Conservation (phyloP, 495 filamentous ascomycete genomes). For the Platismatia glauca region DNA sequence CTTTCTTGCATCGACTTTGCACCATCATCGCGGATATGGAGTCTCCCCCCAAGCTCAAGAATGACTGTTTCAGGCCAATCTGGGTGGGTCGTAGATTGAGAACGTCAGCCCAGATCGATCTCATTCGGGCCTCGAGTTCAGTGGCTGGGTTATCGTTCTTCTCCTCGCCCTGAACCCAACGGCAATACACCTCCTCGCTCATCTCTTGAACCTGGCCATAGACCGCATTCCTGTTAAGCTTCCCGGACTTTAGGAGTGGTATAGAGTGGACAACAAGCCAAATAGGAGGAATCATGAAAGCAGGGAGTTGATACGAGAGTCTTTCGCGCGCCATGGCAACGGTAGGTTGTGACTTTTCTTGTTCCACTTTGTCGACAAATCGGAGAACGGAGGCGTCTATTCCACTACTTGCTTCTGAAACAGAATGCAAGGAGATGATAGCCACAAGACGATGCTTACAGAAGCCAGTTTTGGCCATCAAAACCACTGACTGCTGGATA, state of each 20-base stretch:
- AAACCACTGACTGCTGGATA: constrained; percentile 38
- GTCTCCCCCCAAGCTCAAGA: constrained; percentile 58
- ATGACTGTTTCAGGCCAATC: constrained; percentile 48
- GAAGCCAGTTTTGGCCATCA: constrained; percentile 36
- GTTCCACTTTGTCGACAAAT: background rate
- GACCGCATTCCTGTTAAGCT: constrained; percentile 42
- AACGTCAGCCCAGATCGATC: constrained; percentile 43
- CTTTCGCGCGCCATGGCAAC: constrained; percentile 30
- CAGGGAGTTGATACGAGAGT: constrained; percentile 32
- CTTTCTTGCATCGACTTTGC: constrained; percentile 42
- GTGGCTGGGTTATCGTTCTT: constrained; percentile 26
- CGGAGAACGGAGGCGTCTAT: background rate
- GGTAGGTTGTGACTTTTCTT: constrained; percentile 24
- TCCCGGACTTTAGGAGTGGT: constrained; percentile 44
- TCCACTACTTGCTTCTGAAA: background rate
- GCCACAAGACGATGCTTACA: constrained; percentile 36
- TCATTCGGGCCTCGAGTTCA: constrained; percentile 31
- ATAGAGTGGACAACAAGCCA: constrained; percentile 43
- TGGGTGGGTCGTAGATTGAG: constrained; percentile 40
- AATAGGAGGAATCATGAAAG: constrained; percentile 49
- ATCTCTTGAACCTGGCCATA: constrained; percentile 31
- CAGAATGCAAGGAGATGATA: constrained; percentile 23
- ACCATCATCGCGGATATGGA: constrained; percentile 64
- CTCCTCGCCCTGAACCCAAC: constrained; percentile 7
- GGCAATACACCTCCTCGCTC: constrained; percentile 25